Evolutionary conservation across 2,329 filamentous ascomycete species (phyloP).

Genomic region (Celoporthe dispersa): DNA sequence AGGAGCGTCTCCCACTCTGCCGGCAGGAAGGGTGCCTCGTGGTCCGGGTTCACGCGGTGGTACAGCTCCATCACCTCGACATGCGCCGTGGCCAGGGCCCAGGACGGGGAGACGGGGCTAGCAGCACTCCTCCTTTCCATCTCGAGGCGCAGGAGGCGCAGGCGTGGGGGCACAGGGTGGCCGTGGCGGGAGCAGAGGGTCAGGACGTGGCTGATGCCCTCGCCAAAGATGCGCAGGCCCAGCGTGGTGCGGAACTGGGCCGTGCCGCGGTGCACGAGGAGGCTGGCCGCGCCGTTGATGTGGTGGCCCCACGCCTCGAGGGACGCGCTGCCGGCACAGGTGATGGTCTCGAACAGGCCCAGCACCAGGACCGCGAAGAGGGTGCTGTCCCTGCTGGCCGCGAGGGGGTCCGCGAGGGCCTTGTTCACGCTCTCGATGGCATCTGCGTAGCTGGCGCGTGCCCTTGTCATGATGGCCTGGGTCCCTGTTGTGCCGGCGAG

Average conservation of each 20-base stretch:
- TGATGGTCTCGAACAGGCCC: conserved; percentile 40
- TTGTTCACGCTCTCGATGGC: conserved; percentile 15
- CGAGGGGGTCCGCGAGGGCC: conserved; percentile 10
- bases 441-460: conserved; percentile 17
- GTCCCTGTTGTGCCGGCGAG: conserved; percentile 21
- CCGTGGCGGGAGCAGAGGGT: conserved; percentile 18
- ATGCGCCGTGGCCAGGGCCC: conserved; percentile 21
- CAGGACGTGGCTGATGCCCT: conserved; percentile 22
- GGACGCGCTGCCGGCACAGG: conserved; percentile 36
- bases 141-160: conserved; percentile 15
- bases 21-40: conserved; percentile 7
- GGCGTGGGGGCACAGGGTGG: conserved; percentile 19
- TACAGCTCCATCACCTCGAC: conserved; percentile 26
- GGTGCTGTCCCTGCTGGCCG: conserved; percentile 24
- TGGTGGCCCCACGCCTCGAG: conserved; percentile 40
- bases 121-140: too few relatives aligned
- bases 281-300: conserved; percentile 38
- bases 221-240: conserved; percentile 20
- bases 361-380: conserved; percentile 31
- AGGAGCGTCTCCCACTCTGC: conserved; percentile 19
- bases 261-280: conserved; percentile 39
- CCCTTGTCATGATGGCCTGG: conserved; percentile 14
- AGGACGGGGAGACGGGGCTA: too few relatives aligned
- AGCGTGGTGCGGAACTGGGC: conserved; percentile 19
- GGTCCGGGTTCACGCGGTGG: conserved; percentile 14